Percentiles rank a stretch among this genome's conserved stretches.
These are phyloP conservation scores for Coemansia sp. DNA, from an alignment of 192 early-diverging fungal species.

Conservation along the genomic window DNA sequence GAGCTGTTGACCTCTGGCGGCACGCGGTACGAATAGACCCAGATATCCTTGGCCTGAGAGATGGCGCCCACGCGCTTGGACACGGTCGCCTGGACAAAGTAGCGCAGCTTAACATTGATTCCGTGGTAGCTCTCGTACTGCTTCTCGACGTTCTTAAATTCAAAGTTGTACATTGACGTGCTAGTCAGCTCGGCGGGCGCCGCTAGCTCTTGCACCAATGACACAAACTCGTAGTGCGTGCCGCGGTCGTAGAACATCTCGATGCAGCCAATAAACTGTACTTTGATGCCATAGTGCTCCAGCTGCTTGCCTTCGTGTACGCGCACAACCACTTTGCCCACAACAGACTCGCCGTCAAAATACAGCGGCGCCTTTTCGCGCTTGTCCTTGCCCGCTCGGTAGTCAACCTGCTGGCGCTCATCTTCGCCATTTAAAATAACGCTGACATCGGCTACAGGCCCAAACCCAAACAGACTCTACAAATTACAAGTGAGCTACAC, in stretches of 20 bases:
- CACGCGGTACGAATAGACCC: conserved; percentile 97
- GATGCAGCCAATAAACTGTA: conserved; percentile 97
- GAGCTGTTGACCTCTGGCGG: conserved; percentile 84
- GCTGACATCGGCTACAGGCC: conserved; percentile 84
- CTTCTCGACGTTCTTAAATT: conserved; percentile 99
- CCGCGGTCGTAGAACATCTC: conserved; percentile 95
- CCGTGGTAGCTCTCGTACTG: conserved; percentile 98
- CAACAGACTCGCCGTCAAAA: conserved; percentile 92
- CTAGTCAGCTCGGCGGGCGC: conserved; percentile 87
- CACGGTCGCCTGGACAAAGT: conserved; percentile 93
- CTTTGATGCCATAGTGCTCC: conserved; percentile 98
- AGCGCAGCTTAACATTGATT: conserved; percentile 96
- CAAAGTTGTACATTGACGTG: conserved; percentile 84
- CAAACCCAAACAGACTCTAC: conserved; percentile 73
- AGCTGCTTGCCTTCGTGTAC: conserved; percentile 85
- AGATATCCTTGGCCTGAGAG: conserved; percentile 90
- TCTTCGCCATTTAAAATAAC: conserved; percentile 82
- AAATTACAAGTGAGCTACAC: neutral
- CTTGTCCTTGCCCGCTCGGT: conserved; percentile 88
- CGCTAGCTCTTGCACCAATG: conserved; percentile 90
- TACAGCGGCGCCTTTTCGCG: conserved; percentile 92
- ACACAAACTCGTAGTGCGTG: conserved; percentile 93
- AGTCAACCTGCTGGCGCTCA: conserved; percentile 88
- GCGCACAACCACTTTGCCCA: conserved; percentile 73
- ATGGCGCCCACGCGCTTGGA: conserved; percentile 84